These are phyloP conservation scores for Phytopythium cucurbitacearum DNA, from an alignment of 352 stramenopile species.

Conservation along the genomic window DNA sequence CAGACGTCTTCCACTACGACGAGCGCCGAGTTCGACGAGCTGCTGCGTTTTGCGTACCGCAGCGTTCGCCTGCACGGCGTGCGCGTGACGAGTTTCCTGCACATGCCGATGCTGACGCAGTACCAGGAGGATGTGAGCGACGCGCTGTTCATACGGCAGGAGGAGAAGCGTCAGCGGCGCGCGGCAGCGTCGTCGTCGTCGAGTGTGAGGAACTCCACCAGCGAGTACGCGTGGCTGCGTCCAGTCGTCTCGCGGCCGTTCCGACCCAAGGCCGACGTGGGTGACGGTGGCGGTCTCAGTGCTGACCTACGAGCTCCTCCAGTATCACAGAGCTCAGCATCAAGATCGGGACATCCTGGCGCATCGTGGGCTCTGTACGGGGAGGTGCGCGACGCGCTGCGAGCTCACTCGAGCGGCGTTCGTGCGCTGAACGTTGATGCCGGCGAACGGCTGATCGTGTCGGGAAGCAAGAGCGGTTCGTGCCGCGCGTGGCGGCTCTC, in stretches of 20 bases:
- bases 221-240: constrained; percentile 27
- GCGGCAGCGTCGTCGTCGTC: neutral
- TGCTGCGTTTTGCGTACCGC: constrained; percentile 55
- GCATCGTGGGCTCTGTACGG: constrained; percentile 23
- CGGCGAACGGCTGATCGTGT: constrained; percentile 59
- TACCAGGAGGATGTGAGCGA: constrained; percentile 52
- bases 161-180: constrained; percentile 38
- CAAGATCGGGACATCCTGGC: neutral
- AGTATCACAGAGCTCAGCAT: neutral
- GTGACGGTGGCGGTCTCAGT: neutral
- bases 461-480: constrained; percentile 69
- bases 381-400: constrained; percentile 52
- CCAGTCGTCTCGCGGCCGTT: constrained; percentile 17
- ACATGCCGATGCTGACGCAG: constrained; percentile 37
- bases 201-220: neutral
- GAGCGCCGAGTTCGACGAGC: constrained; percentile 11
- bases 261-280: neutral
- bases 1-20: too few species aligned
- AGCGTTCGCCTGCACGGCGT: constrained; percentile 46
- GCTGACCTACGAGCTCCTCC: too few species aligned
- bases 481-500: constrained; percentile 67
- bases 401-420: constrained; percentile 61
- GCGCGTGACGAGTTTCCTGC: constrained; percentile 58
- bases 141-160: constrained; percentile 42
- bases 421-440: constrained; percentile 47